These are phyloP conservation scores for Solanum dulcamara DNA, from an alignment of 257 asterid species.

Conservation along the genomic window DNA sequence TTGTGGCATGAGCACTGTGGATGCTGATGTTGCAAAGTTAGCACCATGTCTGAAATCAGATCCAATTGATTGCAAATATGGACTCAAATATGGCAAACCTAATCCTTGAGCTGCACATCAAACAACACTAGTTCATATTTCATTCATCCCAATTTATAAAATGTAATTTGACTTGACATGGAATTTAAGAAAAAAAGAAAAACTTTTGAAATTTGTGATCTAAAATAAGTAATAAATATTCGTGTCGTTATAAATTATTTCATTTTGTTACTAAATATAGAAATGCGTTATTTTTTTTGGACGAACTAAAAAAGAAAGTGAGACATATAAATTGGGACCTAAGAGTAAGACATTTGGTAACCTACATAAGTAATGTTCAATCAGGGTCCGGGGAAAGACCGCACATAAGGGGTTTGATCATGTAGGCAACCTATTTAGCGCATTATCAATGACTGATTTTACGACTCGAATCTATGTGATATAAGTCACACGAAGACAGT, in stretches of 20 bases:
- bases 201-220: too few relatives aligned
- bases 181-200: too few relatives aligned
- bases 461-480: rapidly evolving
- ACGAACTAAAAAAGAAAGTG: too few relatives aligned
- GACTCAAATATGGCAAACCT: constrained; percentile 57
- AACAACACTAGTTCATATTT: not conserved
- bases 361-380: not conserved
- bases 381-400: not conserved
- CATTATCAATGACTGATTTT: not conserved
- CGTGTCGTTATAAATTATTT: too few relatives aligned
- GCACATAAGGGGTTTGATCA: not conserved
- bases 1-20: constrained; percentile 52
- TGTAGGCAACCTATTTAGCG: not conserved
- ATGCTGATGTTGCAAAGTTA: constrained; percentile 56
- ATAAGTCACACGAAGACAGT: not conserved
- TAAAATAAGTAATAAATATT: too few relatives aligned
- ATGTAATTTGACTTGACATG: too few relatives aligned
- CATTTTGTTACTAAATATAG: too few relatives aligned
- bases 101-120: constrained; percentile 48
- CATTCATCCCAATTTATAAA: too few relatives aligned
- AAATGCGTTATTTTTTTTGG: too few relatives aligned
- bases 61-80: constrained; percentile 53
- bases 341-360: too few relatives aligned
- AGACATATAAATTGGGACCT: too few relatives aligned
- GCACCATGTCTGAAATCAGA: constrained; percentile 57